Conservation (phyloP, 2,329 filamentous ascomycete species). For the Fusarium kyushuense region DNA sequence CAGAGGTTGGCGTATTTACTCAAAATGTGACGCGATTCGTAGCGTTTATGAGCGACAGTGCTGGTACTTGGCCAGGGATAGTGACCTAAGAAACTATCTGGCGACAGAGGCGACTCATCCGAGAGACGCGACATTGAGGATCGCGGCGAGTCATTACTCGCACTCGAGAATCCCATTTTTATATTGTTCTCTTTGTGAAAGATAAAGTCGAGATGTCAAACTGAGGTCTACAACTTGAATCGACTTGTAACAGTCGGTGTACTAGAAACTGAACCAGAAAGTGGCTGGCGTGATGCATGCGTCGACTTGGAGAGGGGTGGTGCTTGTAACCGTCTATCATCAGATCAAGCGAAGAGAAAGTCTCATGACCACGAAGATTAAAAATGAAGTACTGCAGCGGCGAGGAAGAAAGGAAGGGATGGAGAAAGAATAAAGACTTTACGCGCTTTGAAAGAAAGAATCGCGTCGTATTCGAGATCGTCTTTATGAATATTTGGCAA, state of each 20-base stretch:
- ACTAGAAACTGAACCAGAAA: slow-evolving; percentile 2
- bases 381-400: neutral
- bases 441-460: slow-evolving; percentile 1
- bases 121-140: slow-evolving; percentile 30
- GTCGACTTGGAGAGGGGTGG: slow-evolving; percentile 23
- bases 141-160: slow-evolving; percentile 23
- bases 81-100: slow-evolving; percentile 31
- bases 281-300: slow-evolving; percentile 31
- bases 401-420: neutral
- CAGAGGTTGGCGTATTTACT: slow-evolving; percentile 9
- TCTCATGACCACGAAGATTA: slow-evolving; percentile 20
- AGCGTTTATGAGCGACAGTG: slow-evolving; percentile 25
- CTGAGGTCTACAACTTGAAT: neutral
- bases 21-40: slow-evolving; percentile 23
- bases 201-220: slow-evolving; percentile 7
- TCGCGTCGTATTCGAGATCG: slow-evolving; percentile 21
- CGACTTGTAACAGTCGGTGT: slow-evolving; percentile 31
- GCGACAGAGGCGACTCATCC: slow-evolving; percentile 25
- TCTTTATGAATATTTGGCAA: slow-evolving; percentile 9
- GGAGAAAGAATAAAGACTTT: slow-evolving; percentile 4
- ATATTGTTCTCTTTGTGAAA: neutral
- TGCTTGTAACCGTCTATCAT: slow-evolving; percentile 23
- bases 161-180: slow-evolving; percentile 17
- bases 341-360: slow-evolving; percentile 18
- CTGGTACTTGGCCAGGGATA: slow-evolving; percentile 35